Evolutionary conservation across 805 yeast genomes (phyloP).

Genomic region (Kazachstania bromeliacearum): DNA sequence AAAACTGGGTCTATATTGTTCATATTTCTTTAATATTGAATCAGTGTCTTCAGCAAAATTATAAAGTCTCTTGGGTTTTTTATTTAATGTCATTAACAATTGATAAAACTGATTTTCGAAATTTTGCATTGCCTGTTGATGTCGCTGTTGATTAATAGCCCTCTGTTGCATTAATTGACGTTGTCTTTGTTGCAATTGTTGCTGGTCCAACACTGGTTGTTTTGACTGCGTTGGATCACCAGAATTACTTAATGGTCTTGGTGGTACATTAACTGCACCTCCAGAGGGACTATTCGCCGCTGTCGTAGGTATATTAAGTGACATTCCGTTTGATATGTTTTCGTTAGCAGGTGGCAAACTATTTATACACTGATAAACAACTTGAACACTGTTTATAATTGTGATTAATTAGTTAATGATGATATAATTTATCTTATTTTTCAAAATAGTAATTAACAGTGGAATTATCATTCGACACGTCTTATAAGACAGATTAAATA

Average conservation of each 20-base stretch:
- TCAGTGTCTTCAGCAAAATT: constrained; percentile 63
- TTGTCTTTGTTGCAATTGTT: constrained; percentile 19
- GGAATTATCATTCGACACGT: too few species aligned
- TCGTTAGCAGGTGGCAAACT: too few species aligned
- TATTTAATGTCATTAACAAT: constrained; percentile 25
- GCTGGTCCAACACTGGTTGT: constrained; percentile 30
- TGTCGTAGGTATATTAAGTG: constrained; percentile 18
- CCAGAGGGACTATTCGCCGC: constrained; percentile 7
- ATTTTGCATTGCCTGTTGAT: constrained; percentile 36
- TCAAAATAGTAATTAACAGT: too few species aligned
- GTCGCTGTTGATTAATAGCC: constrained; percentile 21
- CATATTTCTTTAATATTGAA: constrained; percentile 67
- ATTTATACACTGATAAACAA: too few species aligned
- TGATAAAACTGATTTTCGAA: constrained; percentile 35
- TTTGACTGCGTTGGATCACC: constrained; percentile 19
- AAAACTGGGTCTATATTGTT: constrained; percentile 67
- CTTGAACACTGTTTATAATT: too few species aligned
- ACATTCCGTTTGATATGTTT: too few species aligned
- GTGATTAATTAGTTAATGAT: too few species aligned
- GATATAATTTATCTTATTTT: too few species aligned
- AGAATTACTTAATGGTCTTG: neutral
- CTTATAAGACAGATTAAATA: too few species aligned
- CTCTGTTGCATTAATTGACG: constrained; percentile 29
- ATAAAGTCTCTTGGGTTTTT: constrained; percentile 37
- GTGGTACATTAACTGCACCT: constrained; percentile 8